phyloP scores from a whole-genome alignment of 2,329 filamentous ascomycete genomes.

The Penicillium aurantiogriseum region DNA sequence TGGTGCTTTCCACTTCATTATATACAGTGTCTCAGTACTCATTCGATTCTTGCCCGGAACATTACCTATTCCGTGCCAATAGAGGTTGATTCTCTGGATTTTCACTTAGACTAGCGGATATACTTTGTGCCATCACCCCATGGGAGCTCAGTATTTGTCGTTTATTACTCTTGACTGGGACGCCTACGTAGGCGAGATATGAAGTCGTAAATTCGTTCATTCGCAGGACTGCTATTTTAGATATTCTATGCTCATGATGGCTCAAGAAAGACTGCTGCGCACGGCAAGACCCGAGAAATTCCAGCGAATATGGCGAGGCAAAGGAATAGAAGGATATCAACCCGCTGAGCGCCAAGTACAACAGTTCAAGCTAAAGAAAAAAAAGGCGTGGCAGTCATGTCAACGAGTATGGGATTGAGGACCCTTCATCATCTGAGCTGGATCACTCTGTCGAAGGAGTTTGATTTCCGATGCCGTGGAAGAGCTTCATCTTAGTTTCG shows the following conservation, averaged over 20 bases:
- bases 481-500: slow-evolving; percentile 54
- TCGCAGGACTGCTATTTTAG: slow-evolving; percentile 2
- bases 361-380: not conserved
- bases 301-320: not conserved
- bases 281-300: not conserved
- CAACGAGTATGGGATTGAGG: slow-evolving; percentile 7
- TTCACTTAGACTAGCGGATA: not conserved
- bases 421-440: not conserved
- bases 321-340: slow-evolving; percentile 2
- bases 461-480: slow-evolving; percentile 42
- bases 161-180: not conserved
- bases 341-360: slow-evolving; percentile 16
- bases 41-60: slow-evolving; percentile 6
- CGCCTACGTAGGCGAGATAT: not conserved
- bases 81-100: slow-evolving; percentile 3
- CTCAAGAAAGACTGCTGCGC: not conserved
- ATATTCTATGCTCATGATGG: slow-evolving; percentile 5
- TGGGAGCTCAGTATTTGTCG: too few species aligned
- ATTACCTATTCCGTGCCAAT: not conserved
- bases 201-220: slow-evolving; percentile 11
- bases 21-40: slow-evolving; percentile 17
- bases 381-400: slow-evolving; percentile 19
- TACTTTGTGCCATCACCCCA: not conserved
- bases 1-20: slow-evolving; percentile 12
- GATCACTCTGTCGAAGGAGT: slow-evolving; percentile 16